Evolutionary conservation across 805 yeast species (phyloP), one percentile per base, ranked within the genome.

Genomic region (Ogataea trehalophila): DNA sequence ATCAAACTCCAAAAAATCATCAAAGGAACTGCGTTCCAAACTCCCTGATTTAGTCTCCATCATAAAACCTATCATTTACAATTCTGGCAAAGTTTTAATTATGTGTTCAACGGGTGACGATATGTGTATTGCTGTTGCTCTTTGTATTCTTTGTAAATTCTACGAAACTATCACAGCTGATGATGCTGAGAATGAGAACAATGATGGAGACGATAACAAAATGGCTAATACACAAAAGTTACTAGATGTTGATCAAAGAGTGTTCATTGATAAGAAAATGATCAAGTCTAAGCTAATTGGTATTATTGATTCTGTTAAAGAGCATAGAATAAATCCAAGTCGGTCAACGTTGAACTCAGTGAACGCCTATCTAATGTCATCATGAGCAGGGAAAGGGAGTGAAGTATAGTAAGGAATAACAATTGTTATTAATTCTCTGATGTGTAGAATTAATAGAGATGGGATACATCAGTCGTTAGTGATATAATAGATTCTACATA

Each of bases 301-400:
- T 41, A 56, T 88, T 3, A 69, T 76, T 16, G 65, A 73, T 3
- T 61, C 67, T 7, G 33, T 31, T 7, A 15, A 31, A 23, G n/a
- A 39, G 8, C 15, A 15, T 9, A 77, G 74, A 37, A 78, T 77
- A 5, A 85, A 87, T 50, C 95, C 96, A 0, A 81, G 90, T 46
- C 70, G 96, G 43, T 81, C 87, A 11, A 85, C 95, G 0, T 67
- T 87, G 37, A 90, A 84, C 55, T 76, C 91, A 29, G 80, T 86
- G 2, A 85, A 87, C 52, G 64, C 80, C 2, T 78, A 53, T 50
- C 54, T 84, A 31, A 76, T 84, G 81, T 75, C 67, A 26, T 75
- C 67, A 26, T 61, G 39, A 53, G 15, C 13, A 7, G 15, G 15
- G 16, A 18, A 14, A 22, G 11, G 5, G 22, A 7, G 13, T 11